Base-by-base conservation (phyloP, 805 yeast species). In the Candida michaelii region DNA sequence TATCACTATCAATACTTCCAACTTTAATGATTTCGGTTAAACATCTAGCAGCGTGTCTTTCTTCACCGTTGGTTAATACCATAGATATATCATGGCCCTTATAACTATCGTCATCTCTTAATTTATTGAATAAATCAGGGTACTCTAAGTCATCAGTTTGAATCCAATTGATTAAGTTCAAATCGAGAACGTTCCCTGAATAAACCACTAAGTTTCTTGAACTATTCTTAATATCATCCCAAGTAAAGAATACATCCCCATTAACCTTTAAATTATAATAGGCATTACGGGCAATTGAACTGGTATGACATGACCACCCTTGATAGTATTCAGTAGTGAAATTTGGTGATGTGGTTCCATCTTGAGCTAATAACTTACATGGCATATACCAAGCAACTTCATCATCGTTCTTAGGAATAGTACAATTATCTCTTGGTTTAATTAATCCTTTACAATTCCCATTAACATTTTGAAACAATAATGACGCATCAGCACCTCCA, bases 371-470 rank as follows among this genome's bases (percentile, higher is more conserved):
- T 24, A 85, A 47, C 52, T 83, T 81, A 70, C 99, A 93, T 3
- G 99, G 98, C 83, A 90, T 89, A 65, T 93, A 93, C 96, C 97
- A 90, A 13, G 95, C 97, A 52, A 91, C 61, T 17, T 77, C 82
- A 24, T 77, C 71, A 37, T 49, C 51, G 27, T 51, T 55, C 47
- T 69, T 64, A 1, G 97, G 97, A 45, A 90, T 90, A 0, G 83
- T 54, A 52, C 86, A 77, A 56, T 82, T 76, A 3, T 66, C 77
- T 49, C 78, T 79, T 35, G 97, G 95, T 4, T 58, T 73, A 43
- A 93, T 84, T 39, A 90, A 66, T 27, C 81, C 83, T 60, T 80
- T 83, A 68, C 99, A 91, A 59, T 90, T 82, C 15, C 95, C 95
- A 59, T 89, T 89, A 34, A 89, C 96, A 61, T 89, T 89, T 62